Base-by-base conservation (phyloP, 106 monocot genomes). In the Amphibolis antarctica region DNA sequence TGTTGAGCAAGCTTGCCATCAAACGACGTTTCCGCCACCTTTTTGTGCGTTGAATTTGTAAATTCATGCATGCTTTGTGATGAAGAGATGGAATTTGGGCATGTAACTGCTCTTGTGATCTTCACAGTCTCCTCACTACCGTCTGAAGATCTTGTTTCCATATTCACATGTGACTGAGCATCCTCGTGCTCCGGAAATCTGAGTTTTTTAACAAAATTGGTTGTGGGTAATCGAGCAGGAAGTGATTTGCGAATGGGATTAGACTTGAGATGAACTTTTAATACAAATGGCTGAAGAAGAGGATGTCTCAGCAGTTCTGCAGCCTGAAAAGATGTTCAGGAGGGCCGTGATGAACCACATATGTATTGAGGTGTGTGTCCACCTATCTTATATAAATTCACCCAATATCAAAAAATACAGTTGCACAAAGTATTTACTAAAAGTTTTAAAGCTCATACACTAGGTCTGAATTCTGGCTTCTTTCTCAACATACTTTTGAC, bases 401-500 rank as follows among this genome's bases (percentile, higher is more conserved):
- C 23, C 14, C 17, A 36, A 69, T 24, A 44, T 25, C 9, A 59
- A 69, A 2, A 26, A 47, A 57, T 18, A 15, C 43, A 57, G 26
- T 5, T 55, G 44, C 17, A 68, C 18, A 17, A 0, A 36, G 30
- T 67, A 12, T 52, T 9, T 69, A 50, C 14, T 26, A 55, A 10
- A 51, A 61, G 18, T 19, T 52, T 53, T 18, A n/a, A 57, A 47
- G 30, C 27, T 71, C 85, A 53, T 88, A 98, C 98, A 76, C 81
- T 91, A 53, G 98, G 91, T 31, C 98, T 80, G 29, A 91, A 84
- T 72, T 98, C 91, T 55, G 98, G 98, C 69, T 77, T 98, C 78
- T 82, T 98, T 17, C 98, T 76, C 60, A 98, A 77, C 98, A 98
- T 98, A 78, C 87, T 98, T 77, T 80, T 87, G 55, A 98, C 71